phyloP scores from a whole-genome alignment of 768 basidiomycete genomes.

The Krasilnikovozyma curviuscula region DNA sequence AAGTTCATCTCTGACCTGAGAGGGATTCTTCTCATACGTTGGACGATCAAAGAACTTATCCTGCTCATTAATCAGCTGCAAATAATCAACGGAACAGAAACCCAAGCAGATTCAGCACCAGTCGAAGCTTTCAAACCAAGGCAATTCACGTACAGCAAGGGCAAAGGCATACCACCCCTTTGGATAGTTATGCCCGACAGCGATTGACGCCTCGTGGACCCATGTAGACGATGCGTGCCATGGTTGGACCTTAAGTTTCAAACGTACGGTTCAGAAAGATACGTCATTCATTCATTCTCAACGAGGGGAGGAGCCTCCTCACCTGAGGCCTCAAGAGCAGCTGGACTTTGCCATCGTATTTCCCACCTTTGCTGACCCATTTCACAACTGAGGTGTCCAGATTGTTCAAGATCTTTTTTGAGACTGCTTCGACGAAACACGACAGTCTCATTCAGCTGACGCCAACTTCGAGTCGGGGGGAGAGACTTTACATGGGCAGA shows the following conservation, averaged over 20 bases:
- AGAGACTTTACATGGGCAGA: constrained; percentile 50
- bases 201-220: constrained; percentile 62
- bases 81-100: no score
- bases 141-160: no score
- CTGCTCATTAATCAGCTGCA: constrained; percentile 28
- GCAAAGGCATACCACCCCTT: constrained; percentile 65
- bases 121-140: no score
- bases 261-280: no score
- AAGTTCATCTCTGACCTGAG: constrained; percentile 2
- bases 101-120: no score
- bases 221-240: no score
- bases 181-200: constrained; percentile 52
- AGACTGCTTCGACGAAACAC: constrained; percentile 1
- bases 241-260: no score
- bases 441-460: constrained; percentile 8
- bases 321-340: neutral
- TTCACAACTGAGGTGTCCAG: constrained; percentile 27
- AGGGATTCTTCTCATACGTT: neutral
- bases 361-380: neutral
- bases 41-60: constrained; percentile 8
- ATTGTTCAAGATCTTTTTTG: constrained; percentile 39
- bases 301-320: no score
- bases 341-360: neutral
- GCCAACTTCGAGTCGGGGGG: neutral
- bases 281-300: no score